Evolutionary conservation across 768 basidiomycete species (phyloP).

Genomic region (Rhodotorula babjevae): DNA sequence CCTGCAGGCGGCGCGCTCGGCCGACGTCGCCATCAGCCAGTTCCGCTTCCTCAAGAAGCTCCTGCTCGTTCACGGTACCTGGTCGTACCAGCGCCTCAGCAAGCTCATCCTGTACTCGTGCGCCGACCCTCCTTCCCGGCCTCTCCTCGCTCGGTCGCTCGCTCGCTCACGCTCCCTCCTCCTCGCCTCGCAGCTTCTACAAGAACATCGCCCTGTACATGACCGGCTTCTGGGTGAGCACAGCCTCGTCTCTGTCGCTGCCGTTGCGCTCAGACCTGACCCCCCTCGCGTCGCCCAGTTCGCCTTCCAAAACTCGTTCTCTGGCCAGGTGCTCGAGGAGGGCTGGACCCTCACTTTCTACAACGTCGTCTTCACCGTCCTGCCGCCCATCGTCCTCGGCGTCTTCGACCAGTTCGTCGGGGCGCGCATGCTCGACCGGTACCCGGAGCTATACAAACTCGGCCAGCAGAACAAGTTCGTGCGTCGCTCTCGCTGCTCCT

Average conservation of each 20-base stretch:
- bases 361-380: conserved; percentile 77
- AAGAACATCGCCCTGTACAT: conserved; percentile 98
- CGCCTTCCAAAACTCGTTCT: conserved; percentile 99
- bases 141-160: neutral
- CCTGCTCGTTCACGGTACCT: conserved; percentile 91
- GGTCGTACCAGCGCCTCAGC: conserved; percentile 93
- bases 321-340: conserved; percentile 96
- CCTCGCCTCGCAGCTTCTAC: conserved; percentile 55
- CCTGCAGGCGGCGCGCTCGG: conserved; percentile 94
- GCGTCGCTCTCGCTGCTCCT: conserved; percentile 36
- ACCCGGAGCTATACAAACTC: conserved; percentile 90
- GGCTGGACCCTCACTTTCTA: conserved; percentile 98
- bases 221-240: conserved; percentile 91
- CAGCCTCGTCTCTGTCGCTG: neutral
- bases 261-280: neutral
- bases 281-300: conserved; percentile 55
- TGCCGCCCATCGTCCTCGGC: conserved; percentile 95
- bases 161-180: neutral
- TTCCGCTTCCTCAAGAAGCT: conserved; percentile 93
- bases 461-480: conserved; percentile 88
- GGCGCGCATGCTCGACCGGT: conserved; percentile 89
- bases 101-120: conserved; percentile 89
- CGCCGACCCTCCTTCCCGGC: neutral
- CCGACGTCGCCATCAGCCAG: conserved; percentile 88
- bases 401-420: conserved; percentile 98